A percentile compares a stretch with the other conserved stretches of the same genome.
These are phyloP conservation scores for Heliocybe sulcata DNA, from an alignment of 1,284 basidiomycete genomes.

Conservation along the genomic window DNA sequence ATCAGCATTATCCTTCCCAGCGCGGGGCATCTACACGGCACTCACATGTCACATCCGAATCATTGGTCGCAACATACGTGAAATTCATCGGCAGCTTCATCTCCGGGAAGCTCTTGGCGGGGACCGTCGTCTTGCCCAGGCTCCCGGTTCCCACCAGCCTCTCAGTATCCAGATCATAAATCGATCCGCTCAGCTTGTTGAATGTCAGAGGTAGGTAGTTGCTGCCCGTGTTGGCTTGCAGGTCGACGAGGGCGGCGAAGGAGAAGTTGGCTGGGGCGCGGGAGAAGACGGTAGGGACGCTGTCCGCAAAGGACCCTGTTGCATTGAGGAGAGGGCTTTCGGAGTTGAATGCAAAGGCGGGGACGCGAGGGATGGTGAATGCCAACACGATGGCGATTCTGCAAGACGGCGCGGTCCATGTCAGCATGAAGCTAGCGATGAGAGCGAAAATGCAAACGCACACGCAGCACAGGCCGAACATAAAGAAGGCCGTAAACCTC, in stretches of 20 bases:
- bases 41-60: conserved; percentile 76
- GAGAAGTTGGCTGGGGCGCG: conserved; percentile 79
- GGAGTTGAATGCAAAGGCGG: conserved; percentile 56
- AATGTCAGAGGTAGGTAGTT: conserved; percentile 75
- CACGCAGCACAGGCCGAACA: conserved; percentile 59
- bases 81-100: conserved; percentile 74
- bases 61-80: conserved; percentile 74
- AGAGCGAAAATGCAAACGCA: conserved; percentile 33
- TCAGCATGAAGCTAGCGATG: conserved; percentile 1
- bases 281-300: conserved; percentile 56
- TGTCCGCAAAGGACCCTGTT: conserved; percentile 43
- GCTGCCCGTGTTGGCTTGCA: conserved; percentile 64
- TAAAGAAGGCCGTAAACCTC: conserved; percentile 55
- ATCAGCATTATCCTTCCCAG: not conserved
- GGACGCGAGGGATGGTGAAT: conserved; percentile 77
- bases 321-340: conserved; percentile 51
- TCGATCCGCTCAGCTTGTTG: conserved; percentile 51
- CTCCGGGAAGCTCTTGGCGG: conserved; percentile 54
- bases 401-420: not conserved
- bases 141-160: conserved; percentile 62
- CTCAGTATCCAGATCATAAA: conserved; percentile 60
- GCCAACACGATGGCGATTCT: conserved; percentile 67
- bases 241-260: conserved; percentile 67
- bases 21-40: conserved; percentile 8
- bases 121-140: conserved; percentile 45